These are phyloP conservation scores for Saccharomycopsis microspora DNA, from an alignment of 805 yeast species.

Conservation along the genomic window DNA sequence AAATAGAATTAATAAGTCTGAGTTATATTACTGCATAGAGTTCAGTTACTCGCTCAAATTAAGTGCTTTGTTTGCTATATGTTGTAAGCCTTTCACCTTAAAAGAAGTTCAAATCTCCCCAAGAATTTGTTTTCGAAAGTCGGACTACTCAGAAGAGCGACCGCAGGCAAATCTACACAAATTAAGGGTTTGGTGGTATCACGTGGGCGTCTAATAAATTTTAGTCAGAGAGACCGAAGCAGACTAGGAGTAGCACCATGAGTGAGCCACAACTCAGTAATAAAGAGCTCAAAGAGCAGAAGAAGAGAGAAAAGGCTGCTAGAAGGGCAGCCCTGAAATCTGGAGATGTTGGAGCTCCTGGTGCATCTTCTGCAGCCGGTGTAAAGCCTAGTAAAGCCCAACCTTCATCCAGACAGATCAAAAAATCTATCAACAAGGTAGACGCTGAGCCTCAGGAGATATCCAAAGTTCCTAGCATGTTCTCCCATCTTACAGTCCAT, in stretches of 20 bases:
- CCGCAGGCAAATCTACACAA: too few relatives aligned
- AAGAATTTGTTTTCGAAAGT: too few relatives aligned
- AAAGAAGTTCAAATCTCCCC: too few relatives aligned
- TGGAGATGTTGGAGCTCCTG: slow-evolving; percentile 1
- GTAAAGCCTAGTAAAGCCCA: slow-evolving; percentile 26
- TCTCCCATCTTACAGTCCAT: slow-evolving; percentile 70
- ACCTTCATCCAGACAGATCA: slow-evolving; percentile 40
- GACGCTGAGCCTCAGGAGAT: slow-evolving; percentile 18
- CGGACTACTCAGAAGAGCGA: too few relatives aligned
- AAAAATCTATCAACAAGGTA: slow-evolving; percentile 37
- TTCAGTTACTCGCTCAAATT: too few relatives aligned
- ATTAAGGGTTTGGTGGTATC: too few relatives aligned
- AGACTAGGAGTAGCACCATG: neutral
- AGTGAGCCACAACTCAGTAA: slow-evolving; percentile 32
- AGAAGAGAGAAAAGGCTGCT: slow-evolving; percentile 85
- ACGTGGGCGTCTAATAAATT: too few relatives aligned
- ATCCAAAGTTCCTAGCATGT: slow-evolving; percentile 49
- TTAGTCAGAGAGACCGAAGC: too few relatives aligned
- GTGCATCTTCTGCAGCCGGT: neutral
- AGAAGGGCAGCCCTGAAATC: slow-evolving; percentile 81
- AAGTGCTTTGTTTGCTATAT: too few relatives aligned
- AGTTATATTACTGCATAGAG: too few relatives aligned
- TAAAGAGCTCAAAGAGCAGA: slow-evolving; percentile 77
- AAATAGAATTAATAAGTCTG: too few relatives aligned
- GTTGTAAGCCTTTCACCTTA: too few relatives aligned